Conservation (phyloP, 257 asterid genomes). For the Jaltomata sinuosa region DNA sequence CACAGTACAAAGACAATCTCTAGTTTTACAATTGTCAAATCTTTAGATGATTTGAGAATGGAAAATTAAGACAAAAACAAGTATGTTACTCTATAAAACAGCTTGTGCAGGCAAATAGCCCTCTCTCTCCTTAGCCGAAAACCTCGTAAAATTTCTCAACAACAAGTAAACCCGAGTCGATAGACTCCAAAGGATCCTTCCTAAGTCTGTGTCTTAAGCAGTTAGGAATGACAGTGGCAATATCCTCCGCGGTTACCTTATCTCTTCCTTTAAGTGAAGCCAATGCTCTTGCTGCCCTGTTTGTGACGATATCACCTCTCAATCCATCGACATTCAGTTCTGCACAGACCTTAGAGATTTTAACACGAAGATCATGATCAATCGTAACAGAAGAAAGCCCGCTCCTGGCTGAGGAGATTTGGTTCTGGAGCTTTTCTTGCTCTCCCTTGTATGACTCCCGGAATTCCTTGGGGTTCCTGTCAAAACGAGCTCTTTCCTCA, state of each 20-base stretch:
- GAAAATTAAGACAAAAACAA: not conserved
- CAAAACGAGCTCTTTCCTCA: constrained; percentile 88
- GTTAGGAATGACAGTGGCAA: constrained; percentile 82
- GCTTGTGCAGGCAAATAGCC: not conserved
- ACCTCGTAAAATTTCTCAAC: constrained; percentile 86
- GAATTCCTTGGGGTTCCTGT: constrained; percentile 66
- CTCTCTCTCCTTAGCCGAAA: constrained; percentile 30
- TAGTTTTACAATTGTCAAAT: not conserved
- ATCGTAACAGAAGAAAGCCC: constrained; percentile 47
- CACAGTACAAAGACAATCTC: not conserved
- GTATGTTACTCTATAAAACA: not conserved
- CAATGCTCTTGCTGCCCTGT: constrained; percentile 83
- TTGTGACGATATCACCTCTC: constrained; percentile 86
- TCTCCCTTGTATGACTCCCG: constrained; percentile 55
- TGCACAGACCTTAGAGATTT: constrained; percentile 79
- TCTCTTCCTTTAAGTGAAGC: constrained; percentile 88
- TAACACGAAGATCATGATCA: constrained; percentile 70
- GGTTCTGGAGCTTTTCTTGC: constrained; percentile 77
- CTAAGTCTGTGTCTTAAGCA: constrained; percentile 92
- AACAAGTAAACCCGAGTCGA: constrained; percentile 86
- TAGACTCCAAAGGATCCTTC: constrained; percentile 87
- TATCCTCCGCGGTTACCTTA: constrained; percentile 63
- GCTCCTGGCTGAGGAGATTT: constrained; percentile 59
- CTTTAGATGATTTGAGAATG: not conserved
- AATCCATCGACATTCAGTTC: constrained; percentile 85